phyloP scores from a whole-genome alignment of 73 alveolate species.

The Tetrahymena malaccensis region DNA sequence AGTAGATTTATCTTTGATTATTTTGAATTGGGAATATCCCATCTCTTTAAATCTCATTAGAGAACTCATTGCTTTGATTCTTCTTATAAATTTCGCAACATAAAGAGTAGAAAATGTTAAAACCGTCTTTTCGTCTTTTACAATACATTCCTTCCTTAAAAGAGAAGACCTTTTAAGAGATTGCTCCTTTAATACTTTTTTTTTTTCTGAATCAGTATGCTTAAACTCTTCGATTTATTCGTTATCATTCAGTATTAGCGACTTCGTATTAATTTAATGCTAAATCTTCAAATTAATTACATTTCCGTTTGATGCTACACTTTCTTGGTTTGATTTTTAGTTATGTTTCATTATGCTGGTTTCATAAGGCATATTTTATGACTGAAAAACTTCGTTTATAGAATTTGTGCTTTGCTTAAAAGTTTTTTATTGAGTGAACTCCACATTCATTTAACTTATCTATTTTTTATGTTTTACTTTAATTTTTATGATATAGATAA shows the following conservation, averaged over 20 bases:
- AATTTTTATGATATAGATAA: neutral
- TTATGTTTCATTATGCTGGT: neutral
- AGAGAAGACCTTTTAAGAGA: neutral
- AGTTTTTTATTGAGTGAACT: neutral
- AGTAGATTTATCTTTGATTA: neutral
- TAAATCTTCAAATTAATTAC: too few relatives aligned
- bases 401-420: neutral
- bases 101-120: neutral
- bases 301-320: neutral
- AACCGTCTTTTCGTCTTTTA: neutral
- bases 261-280: neutral
- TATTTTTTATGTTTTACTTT: neutral
- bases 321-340: neutral
- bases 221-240: neutral
- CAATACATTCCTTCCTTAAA: neutral
- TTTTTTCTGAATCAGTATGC: neutral
- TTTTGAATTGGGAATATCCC: neutral
- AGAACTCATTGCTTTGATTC: neutral
- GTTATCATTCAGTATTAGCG: neutral
- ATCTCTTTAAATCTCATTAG: neutral
- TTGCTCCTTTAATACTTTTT: neutral
- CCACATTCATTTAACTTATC: neutral
- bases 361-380: neutral
- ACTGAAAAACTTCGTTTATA: neutral
- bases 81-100: neutral